Conservation (phyloP, 2,329 filamentous ascomycete genomes). For the Fusarium humuli region DNA sequence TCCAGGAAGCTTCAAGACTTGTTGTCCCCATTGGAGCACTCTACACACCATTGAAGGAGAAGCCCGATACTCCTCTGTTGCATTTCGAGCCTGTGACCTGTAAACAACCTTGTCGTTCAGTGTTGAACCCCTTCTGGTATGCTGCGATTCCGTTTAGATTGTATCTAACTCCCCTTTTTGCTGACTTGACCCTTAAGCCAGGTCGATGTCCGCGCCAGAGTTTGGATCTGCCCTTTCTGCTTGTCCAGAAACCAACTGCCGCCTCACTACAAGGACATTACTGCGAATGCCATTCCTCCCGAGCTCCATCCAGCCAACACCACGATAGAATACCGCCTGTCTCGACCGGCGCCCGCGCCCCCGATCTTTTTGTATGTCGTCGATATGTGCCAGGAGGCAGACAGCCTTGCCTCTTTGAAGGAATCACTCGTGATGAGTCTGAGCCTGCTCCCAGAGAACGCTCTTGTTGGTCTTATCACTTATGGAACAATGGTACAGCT, state of each 20-base stretch:
- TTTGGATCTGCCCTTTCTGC: conserved; percentile 93
- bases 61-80: conserved; percentile 86
- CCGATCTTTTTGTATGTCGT: conserved; percentile 91
- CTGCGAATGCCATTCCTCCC: conserved; percentile 82
- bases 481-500: conserved; percentile 87
- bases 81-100: conserved; percentile 98
- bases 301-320: conserved; percentile 86
- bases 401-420: conserved; percentile 84
- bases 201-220: conserved; percentile 83
- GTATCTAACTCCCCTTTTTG: neutral
- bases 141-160: neutral
- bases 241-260: conserved; percentile 85
- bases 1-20: conserved; percentile 88
- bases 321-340: conserved; percentile 89
- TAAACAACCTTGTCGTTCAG: conserved; percentile 94
- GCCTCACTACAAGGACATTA: conserved; percentile 91
- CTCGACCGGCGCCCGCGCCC: conserved; percentile 83
- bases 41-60: conserved; percentile 96
- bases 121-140: conserved; percentile 97
- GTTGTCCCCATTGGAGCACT: conserved; percentile 96
- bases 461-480: conserved; percentile 84
- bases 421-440: conserved; percentile 89
- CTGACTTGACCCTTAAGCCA: conserved; percentile 65
- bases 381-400: conserved; percentile 89
- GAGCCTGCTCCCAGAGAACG: conserved; percentile 82